Evolutionary conservation across 495 filamentous ascomycete genomes (phyloP).

Genomic region (Evansstolkia leycettana): DNA sequence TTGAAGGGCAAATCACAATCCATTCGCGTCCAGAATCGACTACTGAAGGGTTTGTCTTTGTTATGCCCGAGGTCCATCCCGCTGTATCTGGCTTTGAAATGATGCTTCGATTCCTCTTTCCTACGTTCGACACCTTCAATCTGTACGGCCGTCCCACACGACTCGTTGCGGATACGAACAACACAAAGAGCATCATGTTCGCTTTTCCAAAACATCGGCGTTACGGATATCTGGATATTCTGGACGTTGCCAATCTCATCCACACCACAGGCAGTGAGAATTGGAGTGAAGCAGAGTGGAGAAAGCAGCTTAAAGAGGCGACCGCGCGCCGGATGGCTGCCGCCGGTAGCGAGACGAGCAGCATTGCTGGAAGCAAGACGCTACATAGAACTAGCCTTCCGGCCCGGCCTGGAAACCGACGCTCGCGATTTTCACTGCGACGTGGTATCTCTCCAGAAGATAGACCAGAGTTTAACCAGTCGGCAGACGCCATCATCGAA

Average conservation of each 20-base stretch:
- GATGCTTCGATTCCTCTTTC: slow-evolving; percentile 90
- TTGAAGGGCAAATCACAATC: slow-evolving; percentile 83
- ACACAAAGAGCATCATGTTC: slow-evolving; percentile 91
- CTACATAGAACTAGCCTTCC: slow-evolving; percentile 58
- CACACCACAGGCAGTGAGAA: slow-evolving; percentile 58
- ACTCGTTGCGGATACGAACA: slow-evolving; percentile 74
- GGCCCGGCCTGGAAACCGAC: slow-evolving; percentile 27
- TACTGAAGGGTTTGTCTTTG: slow-evolving; percentile 88
- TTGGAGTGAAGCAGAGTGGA: slow-evolving; percentile 91
- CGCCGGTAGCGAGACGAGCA: slow-evolving; percentile 34
- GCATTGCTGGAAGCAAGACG: slow-evolving; percentile 46
- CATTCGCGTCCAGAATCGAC: slow-evolving; percentile 60
- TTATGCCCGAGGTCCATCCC: slow-evolving; percentile 90
- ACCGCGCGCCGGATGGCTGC: slow-evolving; percentile 66
- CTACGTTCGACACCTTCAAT: slow-evolving; percentile 84
- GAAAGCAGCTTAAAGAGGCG: slow-evolving; percentile 75
- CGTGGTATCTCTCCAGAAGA: slow-evolving; percentile 39
- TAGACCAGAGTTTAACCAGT: slow-evolving; percentile 26
- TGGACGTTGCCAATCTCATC: slow-evolving; percentile 73
- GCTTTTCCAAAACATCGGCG: slow-evolving; percentile 81
- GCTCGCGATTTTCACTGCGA: slow-evolving; percentile 21
- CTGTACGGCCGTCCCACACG: slow-evolving; percentile 85
- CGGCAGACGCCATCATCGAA: slow-evolving; percentile 26
- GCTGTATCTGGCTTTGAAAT: slow-evolving; percentile 92
- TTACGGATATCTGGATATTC: slow-evolving; percentile 83